Evolutionary conservation across 1,284 basidiomycete species (phyloP), one percentile per base, ranked within the genome.

Genomic region (Fistulinella cinereoalba): DNA sequence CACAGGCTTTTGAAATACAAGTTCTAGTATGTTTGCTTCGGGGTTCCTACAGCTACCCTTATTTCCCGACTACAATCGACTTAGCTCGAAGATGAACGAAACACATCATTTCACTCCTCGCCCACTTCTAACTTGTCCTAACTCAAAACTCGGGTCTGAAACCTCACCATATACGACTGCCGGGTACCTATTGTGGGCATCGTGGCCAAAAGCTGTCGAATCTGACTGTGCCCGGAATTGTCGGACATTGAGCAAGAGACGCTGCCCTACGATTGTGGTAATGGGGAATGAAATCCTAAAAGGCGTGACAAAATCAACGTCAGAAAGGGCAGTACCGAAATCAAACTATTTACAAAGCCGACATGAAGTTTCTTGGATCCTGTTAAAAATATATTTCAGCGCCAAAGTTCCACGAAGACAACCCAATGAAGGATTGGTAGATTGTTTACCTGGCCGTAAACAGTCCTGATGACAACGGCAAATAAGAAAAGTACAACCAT

Each of bases 171-270:
- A n/a, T n/a, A n/a, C n/a, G n/a, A n/a, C n/a, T n/a, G n/a, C n/a
- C n/a, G n/a, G n/a, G n/a, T n/a, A n/a, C n/a, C n/a, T n/a, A n/a
- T n/a, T n/a, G n/a, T n/a, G n/a, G n/a, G n/a, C n/a, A n/a, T n/a
- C n/a, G n/a, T n/a, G n/a, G n/a, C n/a, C n/a, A n/a, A n/a, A n/a
- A n/a, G n/a, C n/a, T 10, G 43, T 51, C 29, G 52, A 38, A n/a
- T 47, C 16, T 0, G 12, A 18, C 0, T 1, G 43, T 9, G 13
- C 3, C 10, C 34, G 44, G 4, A 46, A 19, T 15, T n/a, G 8
- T 10, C 62, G 50, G 6, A 61, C 56, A 37, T 61, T 64, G 36
- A 62, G 48, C 6, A 62, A 46, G 38, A 63, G 46, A 6, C 57
- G 62, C 16, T 64, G 59, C 10, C 59, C 59, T 8, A 53, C 16